These are phyloP conservation scores for Exophiala lecanii-corni DNA, from an alignment of 2,329 filamentous ascomycete species.

Conservation along the genomic window DNA sequence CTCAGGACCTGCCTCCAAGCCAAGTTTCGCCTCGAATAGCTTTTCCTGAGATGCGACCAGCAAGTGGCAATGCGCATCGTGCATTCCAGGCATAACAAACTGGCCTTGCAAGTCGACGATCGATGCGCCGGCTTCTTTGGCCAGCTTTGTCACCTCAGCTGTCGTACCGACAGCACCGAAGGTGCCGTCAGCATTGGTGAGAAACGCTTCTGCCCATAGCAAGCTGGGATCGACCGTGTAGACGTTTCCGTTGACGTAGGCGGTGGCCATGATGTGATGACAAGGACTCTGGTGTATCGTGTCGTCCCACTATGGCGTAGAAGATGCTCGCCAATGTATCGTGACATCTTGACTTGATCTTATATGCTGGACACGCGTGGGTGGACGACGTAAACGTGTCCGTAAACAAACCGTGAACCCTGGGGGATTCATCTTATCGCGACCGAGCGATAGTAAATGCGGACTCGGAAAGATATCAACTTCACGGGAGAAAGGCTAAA, in stretches of 20 bases:
- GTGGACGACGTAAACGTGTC: too few species aligned
- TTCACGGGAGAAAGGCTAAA: too few species aligned
- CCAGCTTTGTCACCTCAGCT: constrained; percentile 23
- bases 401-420: too few species aligned
- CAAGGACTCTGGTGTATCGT: too few species aligned
- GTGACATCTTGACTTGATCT: too few species aligned
- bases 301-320: too few species aligned
- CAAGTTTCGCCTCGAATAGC: constrained; percentile 12
- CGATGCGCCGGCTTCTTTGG: constrained; percentile 19
- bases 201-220: constrained; percentile 28
- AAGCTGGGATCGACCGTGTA: constrained; percentile 29
- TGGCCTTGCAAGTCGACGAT: constrained; percentile 28
- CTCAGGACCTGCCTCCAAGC: constrained; percentile 6
- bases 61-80: constrained; percentile 35
- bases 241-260: constrained; percentile 30
- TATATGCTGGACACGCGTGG: too few species aligned
- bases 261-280: constrained; percentile 10
- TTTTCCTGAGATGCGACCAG: constrained; percentile 10
- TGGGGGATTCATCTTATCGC: too few species aligned
- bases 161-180: constrained; percentile 29
- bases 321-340: too few species aligned
- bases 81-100: constrained; percentile 36
- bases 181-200: constrained; percentile 28
- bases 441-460: too few species aligned
- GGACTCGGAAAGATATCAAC: too few species aligned